These are phyloP conservation scores for Peterozyma xylosa DNA, from an alignment of 805 yeast genomes.

Conservation along the genomic window DNA sequence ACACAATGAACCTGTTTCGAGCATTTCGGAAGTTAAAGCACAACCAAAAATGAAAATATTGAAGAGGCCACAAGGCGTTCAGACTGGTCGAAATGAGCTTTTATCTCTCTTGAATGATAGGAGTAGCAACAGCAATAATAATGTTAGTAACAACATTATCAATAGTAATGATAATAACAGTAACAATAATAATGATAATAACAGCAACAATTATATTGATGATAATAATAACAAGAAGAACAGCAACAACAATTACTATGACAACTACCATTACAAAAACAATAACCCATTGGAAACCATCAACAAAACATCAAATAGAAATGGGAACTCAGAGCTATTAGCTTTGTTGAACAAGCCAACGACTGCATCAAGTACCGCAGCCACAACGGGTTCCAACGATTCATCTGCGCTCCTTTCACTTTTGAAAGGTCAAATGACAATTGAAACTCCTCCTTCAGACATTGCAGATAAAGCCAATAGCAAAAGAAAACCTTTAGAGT, in stretches of 20 bases:
- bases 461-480: no score
- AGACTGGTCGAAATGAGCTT: background rate
- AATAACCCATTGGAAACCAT: background rate
- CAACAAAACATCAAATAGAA: background rate
- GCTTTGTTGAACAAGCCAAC: background rate
- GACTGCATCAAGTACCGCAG: background rate
- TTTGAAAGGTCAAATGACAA: no score
- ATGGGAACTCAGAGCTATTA: background rate
- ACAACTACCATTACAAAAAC: no score
- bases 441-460: no score
- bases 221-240: no score
- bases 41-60: constrained; percentile 6
- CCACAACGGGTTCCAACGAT: background rate
- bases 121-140: background rate
- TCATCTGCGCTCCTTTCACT: no score
- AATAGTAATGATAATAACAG: no score
- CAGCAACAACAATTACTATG: no score
- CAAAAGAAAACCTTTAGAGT: background rate
- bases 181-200: no score
- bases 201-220: no score
- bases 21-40: constrained; percentile 1
- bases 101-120: constrained; percentile 1
- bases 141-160: no score
- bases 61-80: background rate
- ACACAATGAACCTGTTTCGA: no score